Conservation (phyloP, 2,329 filamentous ascomycete genomes). For the Neopestalotiopsis sp. region DNA sequence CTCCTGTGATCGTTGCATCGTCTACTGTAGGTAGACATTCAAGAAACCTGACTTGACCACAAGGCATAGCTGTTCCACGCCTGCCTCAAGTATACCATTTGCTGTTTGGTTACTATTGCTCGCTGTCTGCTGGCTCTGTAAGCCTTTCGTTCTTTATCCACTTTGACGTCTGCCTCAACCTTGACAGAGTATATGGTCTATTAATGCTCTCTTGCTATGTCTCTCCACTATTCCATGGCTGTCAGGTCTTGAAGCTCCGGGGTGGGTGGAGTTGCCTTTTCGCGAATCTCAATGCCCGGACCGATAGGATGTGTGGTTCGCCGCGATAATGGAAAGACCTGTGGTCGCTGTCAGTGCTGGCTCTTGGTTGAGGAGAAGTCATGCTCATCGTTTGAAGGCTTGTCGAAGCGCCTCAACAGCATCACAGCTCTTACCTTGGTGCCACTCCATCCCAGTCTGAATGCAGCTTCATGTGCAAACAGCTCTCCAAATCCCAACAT, state of each 20-base stretch:
- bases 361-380: no score
- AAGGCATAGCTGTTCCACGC: no score
- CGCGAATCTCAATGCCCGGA: constrained; percentile 81
- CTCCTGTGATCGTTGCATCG: no score
- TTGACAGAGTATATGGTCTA: not conserved
- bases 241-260: constrained; percentile 69
- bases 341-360: constrained; percentile 20
- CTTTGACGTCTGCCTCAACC: no score
- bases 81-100: no score
- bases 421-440: constrained; percentile 75
- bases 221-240: constrained; percentile 65
- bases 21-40: no score
- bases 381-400: no score
- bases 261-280: constrained; percentile 64
- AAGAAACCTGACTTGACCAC: no score
- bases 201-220: not conserved
- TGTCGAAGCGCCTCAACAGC: not conserved
- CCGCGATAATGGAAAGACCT: constrained; percentile 66
- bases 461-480: constrained; percentile 95
- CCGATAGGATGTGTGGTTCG: constrained; percentile 73
- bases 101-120: no score
- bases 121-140: no score
- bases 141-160: no score
- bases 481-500: constrained; percentile 98
- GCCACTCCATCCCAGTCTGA: constrained; percentile 88